These are phyloP conservation scores for Penicillium sp. DNA, from an alignment of 2,329 filamentous ascomycete genomes.

Conservation along the genomic window DNA sequence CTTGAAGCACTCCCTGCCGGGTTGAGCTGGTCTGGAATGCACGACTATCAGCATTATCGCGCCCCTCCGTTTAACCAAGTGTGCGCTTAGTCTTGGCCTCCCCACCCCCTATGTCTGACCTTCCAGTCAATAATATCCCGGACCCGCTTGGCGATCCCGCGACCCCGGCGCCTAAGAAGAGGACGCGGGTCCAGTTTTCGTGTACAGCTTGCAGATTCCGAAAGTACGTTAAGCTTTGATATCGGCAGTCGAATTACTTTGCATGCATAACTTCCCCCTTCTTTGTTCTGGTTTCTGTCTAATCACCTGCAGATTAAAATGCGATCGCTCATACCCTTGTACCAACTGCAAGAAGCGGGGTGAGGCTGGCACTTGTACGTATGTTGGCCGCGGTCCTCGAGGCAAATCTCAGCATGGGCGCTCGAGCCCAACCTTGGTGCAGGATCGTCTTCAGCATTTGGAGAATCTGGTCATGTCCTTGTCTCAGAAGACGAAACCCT, in stretches of 20 bases:
- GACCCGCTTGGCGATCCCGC: slow-evolving; percentile 17
- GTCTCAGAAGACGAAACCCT: slow-evolving; percentile 34
- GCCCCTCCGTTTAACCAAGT: not conserved
- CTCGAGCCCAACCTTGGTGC: slow-evolving; percentile 35
- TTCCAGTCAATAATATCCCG: slow-evolving; percentile 5
- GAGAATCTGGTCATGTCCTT: slow-evolving; percentile 44
- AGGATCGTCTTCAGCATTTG: slow-evolving; percentile 42
- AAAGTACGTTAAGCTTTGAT: slow-evolving; percentile 32
- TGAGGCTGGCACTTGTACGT: slow-evolving; percentile 38
- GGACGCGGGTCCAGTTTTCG: slow-evolving; percentile 44
- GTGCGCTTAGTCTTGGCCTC: not conserved
- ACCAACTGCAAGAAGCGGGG: slow-evolving; percentile 40
- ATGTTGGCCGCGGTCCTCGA: slow-evolving; percentile 41
- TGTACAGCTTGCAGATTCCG: slow-evolving; percentile 43
- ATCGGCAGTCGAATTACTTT: not conserved
- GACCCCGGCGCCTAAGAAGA: slow-evolving; percentile 30
- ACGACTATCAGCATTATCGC: not conserved
- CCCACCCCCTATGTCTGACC: slow-evolving; percentile 3
- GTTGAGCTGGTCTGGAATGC: not conserved
- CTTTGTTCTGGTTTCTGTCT: not conserved
- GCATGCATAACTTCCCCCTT: not conserved
- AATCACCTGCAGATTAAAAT: slow-evolving; percentile 36
- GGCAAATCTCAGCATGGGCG: slow-evolving; percentile 33
- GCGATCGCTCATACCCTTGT: slow-evolving; percentile 42
- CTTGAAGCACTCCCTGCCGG: not conserved